These are phyloP conservation scores for Carex arenaria DNA, from an alignment of 202 grass and related monocot genomes.

Conservation along the genomic window DNA sequence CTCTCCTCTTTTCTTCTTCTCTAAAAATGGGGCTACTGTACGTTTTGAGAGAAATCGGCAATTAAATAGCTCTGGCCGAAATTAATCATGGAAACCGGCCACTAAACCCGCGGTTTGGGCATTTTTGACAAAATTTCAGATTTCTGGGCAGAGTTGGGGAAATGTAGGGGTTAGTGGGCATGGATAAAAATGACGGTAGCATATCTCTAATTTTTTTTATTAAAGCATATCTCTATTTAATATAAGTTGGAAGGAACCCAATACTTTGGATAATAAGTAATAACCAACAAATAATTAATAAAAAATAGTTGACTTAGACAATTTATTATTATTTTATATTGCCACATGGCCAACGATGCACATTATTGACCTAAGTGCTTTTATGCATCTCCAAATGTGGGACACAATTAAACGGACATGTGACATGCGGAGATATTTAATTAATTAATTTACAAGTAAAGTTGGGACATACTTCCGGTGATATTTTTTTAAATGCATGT, in stretches of 20 bases:
- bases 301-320: constrained; percentile 13
- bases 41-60: too few relatives aligned
- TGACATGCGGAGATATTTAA: neutral
- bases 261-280: neutral
- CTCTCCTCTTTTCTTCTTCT: too few relatives aligned
- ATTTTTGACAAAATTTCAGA: too few relatives aligned
- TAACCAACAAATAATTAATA: neutral
- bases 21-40: too few relatives aligned
- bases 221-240: neutral
- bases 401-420: neutral
- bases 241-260: neutral
- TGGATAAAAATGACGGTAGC: too few relatives aligned
- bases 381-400: neutral
- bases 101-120: too few relatives aligned
- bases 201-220: neutral
- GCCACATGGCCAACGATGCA: neutral
- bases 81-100: too few relatives aligned
- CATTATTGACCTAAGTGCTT: neutral
- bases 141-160: too few relatives aligned
- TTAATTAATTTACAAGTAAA: neutral
- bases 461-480: neutral
- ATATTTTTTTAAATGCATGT: neutral
- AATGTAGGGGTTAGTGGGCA: too few relatives aligned
- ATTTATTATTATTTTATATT: neutral
- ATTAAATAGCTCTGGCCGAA: too few relatives aligned